These are phyloP conservation scores for Mycena galopus DNA, from an alignment of 768 basidiomycete genomes.

Conservation along the genomic window DNA sequence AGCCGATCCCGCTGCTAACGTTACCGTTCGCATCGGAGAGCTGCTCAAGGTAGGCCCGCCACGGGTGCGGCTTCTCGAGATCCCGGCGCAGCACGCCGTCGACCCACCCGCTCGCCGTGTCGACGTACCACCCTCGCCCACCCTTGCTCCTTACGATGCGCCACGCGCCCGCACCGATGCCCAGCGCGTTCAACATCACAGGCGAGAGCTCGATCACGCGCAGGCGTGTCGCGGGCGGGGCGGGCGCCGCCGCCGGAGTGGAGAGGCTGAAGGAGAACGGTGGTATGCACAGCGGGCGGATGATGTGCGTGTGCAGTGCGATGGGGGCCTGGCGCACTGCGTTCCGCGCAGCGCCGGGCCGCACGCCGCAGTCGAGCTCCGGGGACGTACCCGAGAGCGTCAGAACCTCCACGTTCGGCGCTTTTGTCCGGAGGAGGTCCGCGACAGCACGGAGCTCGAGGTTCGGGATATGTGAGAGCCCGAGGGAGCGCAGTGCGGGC, in stretches of 20 bases:
- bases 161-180: conserved; percentile 88
- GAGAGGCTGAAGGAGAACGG: conserved; percentile 78
- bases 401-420: conserved; percentile 86
- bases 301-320: conserved; percentile 80
- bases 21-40: conserved; percentile 88
- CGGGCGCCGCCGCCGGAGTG: conserved; percentile 43
- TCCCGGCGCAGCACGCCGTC: conserved; percentile 71
- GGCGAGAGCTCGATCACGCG: conserved; percentile 90
- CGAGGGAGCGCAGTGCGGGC: conserved; percentile 85
- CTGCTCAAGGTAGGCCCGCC: conserved; percentile 77
- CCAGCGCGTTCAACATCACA: conserved; percentile 76
- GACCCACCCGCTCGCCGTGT: conserved; percentile 88
- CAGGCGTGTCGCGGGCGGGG: conserved; percentile 74
- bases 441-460: conserved; percentile 76
- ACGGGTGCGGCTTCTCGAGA: conserved; percentile 71
- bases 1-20: conserved; percentile 92
- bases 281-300: conserved; percentile 83
- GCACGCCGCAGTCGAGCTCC: conserved; percentile 73
- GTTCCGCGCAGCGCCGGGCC: conserved; percentile 51
- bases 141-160: conserved; percentile 92
- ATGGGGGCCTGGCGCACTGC: conserved; percentile 78
- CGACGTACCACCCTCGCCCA: conserved; percentile 94
- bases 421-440: conserved; percentile 76
- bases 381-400: conserved; percentile 84
- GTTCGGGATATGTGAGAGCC: conserved; percentile 86